phyloP scores from a whole-genome alignment of 306 rosid species.

The Vicia sativa region DNA sequence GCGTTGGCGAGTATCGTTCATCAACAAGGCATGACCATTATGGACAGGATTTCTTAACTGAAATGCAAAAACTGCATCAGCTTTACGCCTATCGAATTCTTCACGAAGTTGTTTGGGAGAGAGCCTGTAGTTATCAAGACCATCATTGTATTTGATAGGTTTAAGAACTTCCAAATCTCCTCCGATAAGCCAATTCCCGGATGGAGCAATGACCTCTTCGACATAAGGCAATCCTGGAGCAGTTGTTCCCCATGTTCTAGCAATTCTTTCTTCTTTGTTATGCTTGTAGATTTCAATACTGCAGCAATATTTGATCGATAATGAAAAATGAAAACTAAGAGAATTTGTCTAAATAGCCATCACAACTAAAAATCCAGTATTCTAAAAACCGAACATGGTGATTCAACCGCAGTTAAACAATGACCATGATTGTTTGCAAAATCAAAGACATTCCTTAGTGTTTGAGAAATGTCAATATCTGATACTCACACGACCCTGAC shows the following conservation, averaged over 20 bases:
- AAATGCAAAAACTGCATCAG: conserved; percentile 97
- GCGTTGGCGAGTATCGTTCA: conserved; percentile 87
- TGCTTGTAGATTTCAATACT: conserved; percentile 94
- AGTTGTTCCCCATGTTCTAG: conserved; percentile 97
- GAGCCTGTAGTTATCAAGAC: conserved; percentile 88
- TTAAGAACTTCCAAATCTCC: conserved; percentile 88
- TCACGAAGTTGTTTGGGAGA: conserved; percentile 89
- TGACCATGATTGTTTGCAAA: neutral
- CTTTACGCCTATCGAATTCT: conserved; percentile 80
- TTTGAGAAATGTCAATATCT: neutral
- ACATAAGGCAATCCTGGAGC: conserved; percentile 89
- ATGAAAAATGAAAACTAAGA: neutral
- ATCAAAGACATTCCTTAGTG: too few relatives aligned
- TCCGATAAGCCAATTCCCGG: conserved; percentile 95
- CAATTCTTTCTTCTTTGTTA: conserved; percentile 96
- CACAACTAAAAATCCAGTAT: neutral
- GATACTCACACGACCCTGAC: neutral
- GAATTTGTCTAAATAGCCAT: neutral
- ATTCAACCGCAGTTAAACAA: neutral
- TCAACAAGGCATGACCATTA: conserved; percentile 92
- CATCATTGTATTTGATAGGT: conserved; percentile 81
- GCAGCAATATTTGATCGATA: conserved; percentile 28
- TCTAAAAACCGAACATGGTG: neutral
- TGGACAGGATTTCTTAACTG: conserved; percentile 97
- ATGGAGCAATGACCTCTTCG: conserved; percentile 74